Evolutionary conservation across 2,329 filamentous ascomycete genomes (phyloP).

Genomic region (Fusarium abutilonis): DNA sequence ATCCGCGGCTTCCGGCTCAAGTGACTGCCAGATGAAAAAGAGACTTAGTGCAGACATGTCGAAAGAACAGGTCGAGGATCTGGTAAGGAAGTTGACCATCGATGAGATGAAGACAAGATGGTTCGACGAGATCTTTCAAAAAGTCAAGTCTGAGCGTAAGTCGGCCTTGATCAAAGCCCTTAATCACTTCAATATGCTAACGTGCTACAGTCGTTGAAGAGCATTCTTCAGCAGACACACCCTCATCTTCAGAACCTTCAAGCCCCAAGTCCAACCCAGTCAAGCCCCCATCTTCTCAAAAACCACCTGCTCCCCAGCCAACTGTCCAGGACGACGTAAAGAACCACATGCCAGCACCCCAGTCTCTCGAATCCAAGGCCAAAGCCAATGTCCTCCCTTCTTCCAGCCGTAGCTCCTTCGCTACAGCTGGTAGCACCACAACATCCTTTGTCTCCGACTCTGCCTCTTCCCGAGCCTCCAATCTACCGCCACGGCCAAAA

Average conservation of each 20-base stretch:
- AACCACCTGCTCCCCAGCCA: conserved; percentile 23
- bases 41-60: conserved; percentile 41
- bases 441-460: conserved; percentile 40
- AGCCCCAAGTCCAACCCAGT: conserved; percentile 33
- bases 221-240: conserved; percentile 27
- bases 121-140: conserved; percentile 44
- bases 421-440: conserved; percentile 16
- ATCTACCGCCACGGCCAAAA: conserved; percentile 11
- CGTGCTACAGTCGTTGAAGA: conserved; percentile 38
- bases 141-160: conserved; percentile 45
- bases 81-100: conserved; percentile 39
- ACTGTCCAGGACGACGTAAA: conserved; percentile 36
- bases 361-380: conserved; percentile 1
- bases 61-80: conserved; percentile 42
- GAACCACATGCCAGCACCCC: conserved; percentile 3
- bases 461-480: conserved; percentile 25
- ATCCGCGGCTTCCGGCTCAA: conserved; percentile 32
- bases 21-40: conserved; percentile 36
- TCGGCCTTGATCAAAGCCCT: neutral
- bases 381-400: conserved; percentile 1
- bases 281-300: conserved; percentile 12
- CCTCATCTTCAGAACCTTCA: conserved; percentile 34
- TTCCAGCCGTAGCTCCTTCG: conserved; percentile 18
- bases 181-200: neutral
- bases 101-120: conserved; percentile 43